phyloP scores from a whole-genome alignment of 176 grass and related monocot genomes.

The Musa schizocarpa region DNA sequence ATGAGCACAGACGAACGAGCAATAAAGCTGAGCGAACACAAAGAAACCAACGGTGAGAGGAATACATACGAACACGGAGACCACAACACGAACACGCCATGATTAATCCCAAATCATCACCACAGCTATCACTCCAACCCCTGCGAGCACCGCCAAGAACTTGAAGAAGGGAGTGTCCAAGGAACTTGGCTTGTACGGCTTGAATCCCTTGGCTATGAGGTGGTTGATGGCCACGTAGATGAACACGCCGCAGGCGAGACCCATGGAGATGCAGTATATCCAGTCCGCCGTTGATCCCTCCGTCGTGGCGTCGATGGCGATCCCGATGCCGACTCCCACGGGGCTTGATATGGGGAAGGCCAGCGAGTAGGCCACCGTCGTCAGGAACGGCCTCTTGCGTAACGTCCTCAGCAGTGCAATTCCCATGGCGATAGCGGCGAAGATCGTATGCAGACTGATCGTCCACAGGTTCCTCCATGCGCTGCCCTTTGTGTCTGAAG shows the following conservation, averaged over 20 bases:
- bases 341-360: constrained; percentile 55
- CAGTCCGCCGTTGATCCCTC: constrained; percentile 40
- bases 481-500: constrained; percentile 27
- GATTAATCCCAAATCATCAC: constrained; percentile 70
- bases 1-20: too few relatives aligned
- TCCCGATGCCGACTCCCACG: constrained; percentile 47
- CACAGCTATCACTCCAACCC: constrained; percentile 46
- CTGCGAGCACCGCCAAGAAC: constrained; percentile 44
- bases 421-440: constrained; percentile 69
- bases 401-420: constrained; percentile 56
- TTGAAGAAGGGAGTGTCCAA: constrained; percentile 47
- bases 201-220: constrained; percentile 72
- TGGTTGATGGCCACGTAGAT: constrained; percentile 75
- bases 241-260: constrained; percentile 59
- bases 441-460: constrained; percentile 59
- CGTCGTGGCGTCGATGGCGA: constrained; percentile 44
- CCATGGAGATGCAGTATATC: constrained; percentile 63
- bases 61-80: too few relatives aligned
- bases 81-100: not conserved
- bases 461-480: constrained; percentile 83
- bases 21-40: too few relatives aligned
- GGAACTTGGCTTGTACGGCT: constrained; percentile 23
- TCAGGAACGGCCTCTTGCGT: constrained; percentile 40
- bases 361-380: constrained; percentile 41
- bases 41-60: too few relatives aligned